These are phyloP conservation scores for Rugonectria rugulosa DNA, from an alignment of 2,329 filamentous ascomycete genomes.

Conservation along the genomic window DNA sequence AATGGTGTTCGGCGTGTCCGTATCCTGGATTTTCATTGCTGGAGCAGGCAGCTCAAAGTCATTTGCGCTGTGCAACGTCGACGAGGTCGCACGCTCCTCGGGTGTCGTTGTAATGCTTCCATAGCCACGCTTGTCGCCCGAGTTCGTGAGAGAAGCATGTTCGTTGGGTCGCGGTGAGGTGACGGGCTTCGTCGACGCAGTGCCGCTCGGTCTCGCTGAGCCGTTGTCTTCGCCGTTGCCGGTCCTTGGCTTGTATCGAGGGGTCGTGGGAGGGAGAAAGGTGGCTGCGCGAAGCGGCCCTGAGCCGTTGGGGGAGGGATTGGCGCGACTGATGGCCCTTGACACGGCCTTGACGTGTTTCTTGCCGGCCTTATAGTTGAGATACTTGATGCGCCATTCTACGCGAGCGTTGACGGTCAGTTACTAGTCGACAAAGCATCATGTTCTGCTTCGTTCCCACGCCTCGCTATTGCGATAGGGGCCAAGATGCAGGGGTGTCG, in stretches of 20 bases:
- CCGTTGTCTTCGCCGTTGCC: slow-evolving; percentile 14
- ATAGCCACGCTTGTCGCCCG: slow-evolving; percentile 54
- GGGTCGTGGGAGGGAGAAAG: slow-evolving; percentile 38
- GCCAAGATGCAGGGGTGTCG: slow-evolving; percentile 3
- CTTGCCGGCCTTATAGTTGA: slow-evolving; percentile 95
- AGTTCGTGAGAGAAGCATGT: slow-evolving; percentile 50
- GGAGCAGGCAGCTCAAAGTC: slow-evolving; percentile 63
- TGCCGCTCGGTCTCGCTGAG: neutral
- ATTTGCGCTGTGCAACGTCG: slow-evolving; percentile 26
- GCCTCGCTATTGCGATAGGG: no score
- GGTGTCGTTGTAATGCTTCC: slow-evolving; percentile 61
- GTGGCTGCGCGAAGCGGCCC: slow-evolving; percentile 44
- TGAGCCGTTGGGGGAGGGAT: slow-evolving; percentile 56
- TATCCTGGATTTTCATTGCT: slow-evolving; percentile 52
- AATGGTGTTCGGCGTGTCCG: slow-evolving; percentile 33
- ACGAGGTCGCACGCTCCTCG: slow-evolving; percentile 38
- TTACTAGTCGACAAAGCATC: neutral
- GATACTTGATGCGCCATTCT: slow-evolving; percentile 94
- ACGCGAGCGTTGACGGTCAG: slow-evolving; percentile 16
- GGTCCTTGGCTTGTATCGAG: slow-evolving; percentile 23
- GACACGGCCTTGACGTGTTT: slow-evolving; percentile 88
- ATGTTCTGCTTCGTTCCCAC: no score
- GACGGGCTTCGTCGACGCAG: slow-evolving; percentile 25
- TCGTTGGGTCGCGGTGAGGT: slow-evolving; percentile 42
- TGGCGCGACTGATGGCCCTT: slow-evolving; percentile 72